Conservation (phyloP, 1,139 yeast genomes). For the Pichia sp. region DNA sequence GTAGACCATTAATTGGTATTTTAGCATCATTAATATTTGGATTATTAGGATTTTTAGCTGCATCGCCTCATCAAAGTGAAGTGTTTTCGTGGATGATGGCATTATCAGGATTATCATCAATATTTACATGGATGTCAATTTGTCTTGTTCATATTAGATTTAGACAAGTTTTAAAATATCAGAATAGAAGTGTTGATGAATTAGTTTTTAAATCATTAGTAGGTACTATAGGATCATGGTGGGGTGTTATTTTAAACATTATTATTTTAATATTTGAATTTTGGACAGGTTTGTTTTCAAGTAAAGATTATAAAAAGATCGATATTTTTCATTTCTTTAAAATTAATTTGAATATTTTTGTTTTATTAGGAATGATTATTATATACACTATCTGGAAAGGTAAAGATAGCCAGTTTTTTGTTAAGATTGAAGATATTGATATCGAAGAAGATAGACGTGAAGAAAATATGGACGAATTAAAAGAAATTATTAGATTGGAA, state of each 20-base stretch:
- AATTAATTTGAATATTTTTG: constrained; percentile 48
- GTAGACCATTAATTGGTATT: constrained; percentile 65
- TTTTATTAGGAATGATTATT: constrained; percentile 38
- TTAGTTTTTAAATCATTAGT: constrained; percentile 60
- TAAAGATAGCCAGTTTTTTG: constrained; percentile 16
- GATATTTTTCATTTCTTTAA: constrained; percentile 39
- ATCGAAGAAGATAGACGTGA: constrained; percentile 63
- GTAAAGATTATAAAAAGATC: constrained; percentile 13
- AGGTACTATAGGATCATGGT: constrained; percentile 62
- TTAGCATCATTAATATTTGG: constrained; percentile 50
- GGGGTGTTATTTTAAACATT: constrained; percentile 52
- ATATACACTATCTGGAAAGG: constrained; percentile 43
- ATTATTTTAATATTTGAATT: constrained; percentile 61
- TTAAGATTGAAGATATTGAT: constrained; percentile 41
- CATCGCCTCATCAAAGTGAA: constrained; percentile 45
- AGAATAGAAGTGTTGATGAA: constrained; percentile 55
- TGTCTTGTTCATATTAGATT: constrained; percentile 67
- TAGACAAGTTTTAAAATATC: constrained; percentile 58
- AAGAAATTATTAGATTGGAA: constrained; percentile 54
- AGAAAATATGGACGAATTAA: constrained; percentile 51
- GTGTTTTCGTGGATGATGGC: constrained; percentile 78
- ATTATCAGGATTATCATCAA: constrained; percentile 74
- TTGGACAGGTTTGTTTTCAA: constrained; percentile 63
- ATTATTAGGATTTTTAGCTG: constrained; percentile 62
- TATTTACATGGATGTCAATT: constrained; percentile 80